These are phyloP conservation scores for Fusarium sp. DNA, from an alignment of 2,329 filamentous ascomycete species.

Conservation along the genomic window DNA sequence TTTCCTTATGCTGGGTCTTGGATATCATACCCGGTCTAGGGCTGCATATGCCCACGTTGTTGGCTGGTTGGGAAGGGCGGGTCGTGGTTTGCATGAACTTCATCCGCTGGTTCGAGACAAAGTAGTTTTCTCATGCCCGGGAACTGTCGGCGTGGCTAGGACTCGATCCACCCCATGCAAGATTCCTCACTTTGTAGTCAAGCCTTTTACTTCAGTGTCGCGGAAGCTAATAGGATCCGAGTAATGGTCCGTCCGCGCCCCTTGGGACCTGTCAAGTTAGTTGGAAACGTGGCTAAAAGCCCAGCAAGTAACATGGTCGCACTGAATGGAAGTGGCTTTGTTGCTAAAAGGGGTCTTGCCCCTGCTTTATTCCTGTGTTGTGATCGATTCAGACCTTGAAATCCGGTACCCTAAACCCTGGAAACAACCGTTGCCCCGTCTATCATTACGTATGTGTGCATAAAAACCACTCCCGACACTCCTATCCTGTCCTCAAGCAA, in stretches of 20 bases:
- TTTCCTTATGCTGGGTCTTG: conserved; percentile 20
- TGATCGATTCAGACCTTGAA: conserved; percentile 45
- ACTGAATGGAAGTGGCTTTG: neutral
- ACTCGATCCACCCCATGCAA: neutral
- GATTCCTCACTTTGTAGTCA: neutral
- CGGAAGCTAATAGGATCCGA: neutral
- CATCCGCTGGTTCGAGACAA: conserved; percentile 16
- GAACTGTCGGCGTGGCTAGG: neutral
- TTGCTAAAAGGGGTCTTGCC: conserved; percentile 30
- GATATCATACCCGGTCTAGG: conserved; percentile 29
- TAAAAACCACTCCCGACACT: conserved; percentile 42
- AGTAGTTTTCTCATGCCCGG: conserved; percentile 1
- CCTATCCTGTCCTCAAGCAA: conserved; percentile 26
- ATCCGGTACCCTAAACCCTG: conserved; percentile 46
- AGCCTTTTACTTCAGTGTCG: neutral
- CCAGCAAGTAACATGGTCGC: neutral
- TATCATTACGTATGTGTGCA: conserved; percentile 52
- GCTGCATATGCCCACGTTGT: conserved; percentile 16
- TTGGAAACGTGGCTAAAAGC: neutral
- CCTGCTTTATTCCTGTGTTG: conserved; percentile 38
- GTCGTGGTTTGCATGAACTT: conserved; percentile 17
- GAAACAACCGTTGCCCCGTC: conserved; percentile 49
- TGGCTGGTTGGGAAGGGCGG: neutral
- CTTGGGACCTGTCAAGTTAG: neutral
- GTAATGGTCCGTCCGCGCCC: neutral